Conservation (phyloP, 140 eudicot species). For the Stevia rebaudiana region DNA sequence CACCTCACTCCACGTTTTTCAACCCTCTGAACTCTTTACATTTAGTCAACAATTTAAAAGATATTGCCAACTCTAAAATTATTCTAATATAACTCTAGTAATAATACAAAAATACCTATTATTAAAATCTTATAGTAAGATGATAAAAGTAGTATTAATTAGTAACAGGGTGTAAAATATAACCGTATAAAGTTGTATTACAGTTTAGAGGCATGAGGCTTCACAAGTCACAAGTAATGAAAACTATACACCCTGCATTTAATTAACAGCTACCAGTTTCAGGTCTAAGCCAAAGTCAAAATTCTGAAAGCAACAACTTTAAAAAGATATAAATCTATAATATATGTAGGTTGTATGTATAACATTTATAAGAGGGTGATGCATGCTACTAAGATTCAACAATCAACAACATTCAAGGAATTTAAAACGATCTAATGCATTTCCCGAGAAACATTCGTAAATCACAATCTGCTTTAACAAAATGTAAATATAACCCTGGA, state of each 20-base stretch:
- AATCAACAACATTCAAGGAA: not conserved
- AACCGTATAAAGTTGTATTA: not conserved
- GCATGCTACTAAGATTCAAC: constrained; percentile 2
- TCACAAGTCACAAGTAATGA: constrained; percentile 1
- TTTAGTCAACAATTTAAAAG: not conserved
- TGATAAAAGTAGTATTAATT: not conserved
- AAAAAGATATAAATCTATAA: not conserved
- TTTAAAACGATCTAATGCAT: not conserved
- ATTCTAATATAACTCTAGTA: not conserved
- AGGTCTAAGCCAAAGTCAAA: not conserved
- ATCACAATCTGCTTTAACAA: not conserved
- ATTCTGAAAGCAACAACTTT: not conserved
- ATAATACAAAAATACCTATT: not conserved
- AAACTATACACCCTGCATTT: not conserved
- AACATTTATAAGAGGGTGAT: not conserved
- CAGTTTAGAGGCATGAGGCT: not conserved
- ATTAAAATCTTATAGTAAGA: not conserved
- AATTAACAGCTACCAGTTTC: not conserved
- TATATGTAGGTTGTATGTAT: not conserved
- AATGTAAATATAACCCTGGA: not conserved
- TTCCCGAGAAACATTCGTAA: not conserved
- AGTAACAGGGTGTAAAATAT: not conserved
- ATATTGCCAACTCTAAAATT: not conserved
- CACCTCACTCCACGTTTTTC: not conserved
- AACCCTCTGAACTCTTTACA: not conserved